Percentiles rank a stretch among this genome's conserved stretches.
Conservation (phyloP, 2,329 filamentous ascomycete genomes). For the Arthroderma sp. region DNA sequence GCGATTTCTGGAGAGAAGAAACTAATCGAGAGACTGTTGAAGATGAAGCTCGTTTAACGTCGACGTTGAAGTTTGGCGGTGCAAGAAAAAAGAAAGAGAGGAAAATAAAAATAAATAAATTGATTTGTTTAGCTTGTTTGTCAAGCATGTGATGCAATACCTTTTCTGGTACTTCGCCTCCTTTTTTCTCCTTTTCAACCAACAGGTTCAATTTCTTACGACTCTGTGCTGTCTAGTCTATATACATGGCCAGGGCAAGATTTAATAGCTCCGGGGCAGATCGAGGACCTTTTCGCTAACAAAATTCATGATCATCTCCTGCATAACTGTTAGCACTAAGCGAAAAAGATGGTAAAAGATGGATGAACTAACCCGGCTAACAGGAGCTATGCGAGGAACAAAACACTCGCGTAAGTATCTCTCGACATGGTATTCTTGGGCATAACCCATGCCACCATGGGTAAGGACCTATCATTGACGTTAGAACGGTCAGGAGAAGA, state of each 20-base stretch:
- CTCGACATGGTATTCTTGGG: conserved; percentile 50
- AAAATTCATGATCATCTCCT: conserved; percentile 37
- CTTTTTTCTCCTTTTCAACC: background rate
- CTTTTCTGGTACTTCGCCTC: background rate
- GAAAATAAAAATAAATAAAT: background rate
- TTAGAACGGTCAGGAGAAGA: background rate
- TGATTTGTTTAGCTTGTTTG: background rate
- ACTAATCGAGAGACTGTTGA: background rate
- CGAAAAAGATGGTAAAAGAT: background rate
- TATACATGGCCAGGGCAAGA: background rate
- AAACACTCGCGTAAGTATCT: conserved; percentile 46
- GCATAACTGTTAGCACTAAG: conserved; percentile 4
- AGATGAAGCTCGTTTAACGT: no score
- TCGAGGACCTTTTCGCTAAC: conserved; percentile 32
- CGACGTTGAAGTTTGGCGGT: background rate
- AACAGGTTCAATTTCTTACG: background rate
- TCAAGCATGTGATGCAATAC: conserved; percentile 4
- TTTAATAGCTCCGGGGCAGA: conserved; percentile 31
- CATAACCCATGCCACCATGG: conserved; percentile 52
- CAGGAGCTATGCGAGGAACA: conserved; percentile 46
- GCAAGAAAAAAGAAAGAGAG: background rate
- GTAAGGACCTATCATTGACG: conserved; percentile 22
- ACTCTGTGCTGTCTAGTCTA: background rate
- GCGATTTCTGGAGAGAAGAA: background rate
- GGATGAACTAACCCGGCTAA: conserved; percentile 26